A percentile compares a stretch with the other conserved stretches of the same genome.
phyloP scores from a whole-genome alignment of 495 filamentous ascomycete genomes.

The Xylaria telfairii region DNA sequence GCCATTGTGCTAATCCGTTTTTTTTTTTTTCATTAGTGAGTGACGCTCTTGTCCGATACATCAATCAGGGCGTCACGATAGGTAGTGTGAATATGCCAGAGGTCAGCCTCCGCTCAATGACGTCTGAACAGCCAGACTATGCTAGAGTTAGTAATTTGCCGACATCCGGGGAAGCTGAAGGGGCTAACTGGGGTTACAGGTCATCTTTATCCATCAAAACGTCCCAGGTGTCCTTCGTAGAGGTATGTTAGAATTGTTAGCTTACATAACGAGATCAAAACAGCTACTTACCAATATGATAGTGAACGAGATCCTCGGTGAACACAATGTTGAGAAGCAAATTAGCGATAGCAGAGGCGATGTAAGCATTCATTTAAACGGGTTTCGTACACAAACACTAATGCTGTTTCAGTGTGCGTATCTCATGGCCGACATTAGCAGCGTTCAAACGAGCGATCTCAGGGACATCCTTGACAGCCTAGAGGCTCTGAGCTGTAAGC shows the following conservation, averaged over 20 bases:
- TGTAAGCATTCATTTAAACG: constrained; percentile 49
- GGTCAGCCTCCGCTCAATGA: constrained; percentile 83
- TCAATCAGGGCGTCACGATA: constrained; percentile 88
- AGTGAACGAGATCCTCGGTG: constrained; percentile 91
- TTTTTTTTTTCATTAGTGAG: constrained; percentile 58
- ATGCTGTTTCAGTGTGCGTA: constrained; percentile 72
- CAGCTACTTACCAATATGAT: constrained; percentile 27
- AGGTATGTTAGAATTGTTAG: constrained; percentile 51
- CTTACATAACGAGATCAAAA: neutral
- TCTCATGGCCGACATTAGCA: constrained; percentile 95
- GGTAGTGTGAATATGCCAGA: constrained; percentile 97
- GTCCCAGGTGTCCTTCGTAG: constrained; percentile 91
- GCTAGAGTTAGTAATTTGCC: constrained; percentile 66
- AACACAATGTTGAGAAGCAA: constrained; percentile 98
- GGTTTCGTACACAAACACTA: constrained; percentile 20
- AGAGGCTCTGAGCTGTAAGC: constrained; percentile 80
- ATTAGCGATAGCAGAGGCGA: constrained; percentile 95
- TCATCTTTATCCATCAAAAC: constrained; percentile 96
- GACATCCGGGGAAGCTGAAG: neutral
- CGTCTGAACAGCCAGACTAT: constrained; percentile 84
- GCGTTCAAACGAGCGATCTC: constrained; percentile 79
- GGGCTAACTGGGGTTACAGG: constrained; percentile 45
- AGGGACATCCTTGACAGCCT: constrained; percentile 83
- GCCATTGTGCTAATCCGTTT: constrained; percentile 7
- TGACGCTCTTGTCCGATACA: constrained; percentile 85